Percentiles rank a stretch among this genome's conserved stretches.
Conservation (phyloP, 225 moss, liverwort and hornwort species). For the Anthoceros angustus region DNA sequence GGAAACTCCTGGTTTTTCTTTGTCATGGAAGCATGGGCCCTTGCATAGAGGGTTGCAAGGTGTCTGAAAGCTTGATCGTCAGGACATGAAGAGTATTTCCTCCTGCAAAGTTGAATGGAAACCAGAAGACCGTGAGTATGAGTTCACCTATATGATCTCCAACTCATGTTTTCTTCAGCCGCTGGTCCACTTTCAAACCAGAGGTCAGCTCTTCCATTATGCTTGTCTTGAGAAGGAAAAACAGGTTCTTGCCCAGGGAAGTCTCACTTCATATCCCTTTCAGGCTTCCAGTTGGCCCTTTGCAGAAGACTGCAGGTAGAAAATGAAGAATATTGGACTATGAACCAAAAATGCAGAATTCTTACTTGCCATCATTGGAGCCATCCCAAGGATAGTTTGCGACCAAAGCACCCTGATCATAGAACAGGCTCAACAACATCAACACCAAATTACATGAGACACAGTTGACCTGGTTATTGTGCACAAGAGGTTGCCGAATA, state of each 20-base stretch:
- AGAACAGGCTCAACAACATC: conserved; percentile 5
- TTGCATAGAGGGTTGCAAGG: conserved; percentile 61
- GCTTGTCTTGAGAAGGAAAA: too few relatives aligned
- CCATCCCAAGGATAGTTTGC: conserved; percentile 90
- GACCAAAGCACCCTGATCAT: conserved; percentile 70
- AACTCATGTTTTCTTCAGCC: neutral
- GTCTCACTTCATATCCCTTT: too few relatives aligned
- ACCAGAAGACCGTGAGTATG: neutral
- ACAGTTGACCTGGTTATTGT: neutral
- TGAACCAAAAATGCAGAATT: neutral
- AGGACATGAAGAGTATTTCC: conserved; percentile 54
- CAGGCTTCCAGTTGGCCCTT: too few relatives aligned
- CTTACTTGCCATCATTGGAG: conserved; percentile 50
- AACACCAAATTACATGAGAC: neutral
- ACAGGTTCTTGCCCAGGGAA: too few relatives aligned
- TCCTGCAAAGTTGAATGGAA: conserved; percentile 22
- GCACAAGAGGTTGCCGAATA: neutral
- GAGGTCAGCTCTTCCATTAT: neutral
- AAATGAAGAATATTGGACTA: too few relatives aligned
- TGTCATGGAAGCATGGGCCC: conserved; percentile 44
- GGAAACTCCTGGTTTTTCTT: conserved; percentile 44
- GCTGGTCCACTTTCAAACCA: neutral
- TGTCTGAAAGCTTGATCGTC: conserved; percentile 64
- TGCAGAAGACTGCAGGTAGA: too few relatives aligned
- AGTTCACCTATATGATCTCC: conserved; percentile 2